These are phyloP conservation scores for Chlamydomonas reinhardtii DNA, from an alignment of 163 green algal species.

Conservation along the genomic window DNA sequence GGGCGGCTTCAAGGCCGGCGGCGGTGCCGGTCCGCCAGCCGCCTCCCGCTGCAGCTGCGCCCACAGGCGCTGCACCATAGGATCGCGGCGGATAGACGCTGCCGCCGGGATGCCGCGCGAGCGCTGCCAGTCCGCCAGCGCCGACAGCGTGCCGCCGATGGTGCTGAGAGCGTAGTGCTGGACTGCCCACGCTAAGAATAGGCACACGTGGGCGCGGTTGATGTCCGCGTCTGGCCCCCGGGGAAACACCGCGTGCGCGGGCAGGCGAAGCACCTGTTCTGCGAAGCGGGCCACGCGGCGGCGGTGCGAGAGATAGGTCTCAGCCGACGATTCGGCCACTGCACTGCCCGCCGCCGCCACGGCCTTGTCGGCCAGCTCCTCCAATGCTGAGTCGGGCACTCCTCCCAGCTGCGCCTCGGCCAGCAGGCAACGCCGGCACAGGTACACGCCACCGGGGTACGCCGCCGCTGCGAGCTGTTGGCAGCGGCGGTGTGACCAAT, in stretches of 20 bases:
- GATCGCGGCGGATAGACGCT: neutral
- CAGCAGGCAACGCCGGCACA: neutral
- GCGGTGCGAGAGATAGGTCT: neutral
- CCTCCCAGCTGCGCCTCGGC: too few species aligned
- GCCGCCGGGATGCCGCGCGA: neutral
- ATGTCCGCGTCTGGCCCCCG: neutral
- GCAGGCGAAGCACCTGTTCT: neutral
- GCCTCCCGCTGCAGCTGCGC: neutral
- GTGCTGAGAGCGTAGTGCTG: neutral
- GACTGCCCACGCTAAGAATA: neutral
- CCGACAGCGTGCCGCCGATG: neutral
- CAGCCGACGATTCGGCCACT: neutral
- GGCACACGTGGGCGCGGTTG: neutral
- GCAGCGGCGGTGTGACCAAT: too few species aligned
- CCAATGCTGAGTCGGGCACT: neutral
- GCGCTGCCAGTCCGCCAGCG: constrained; percentile 15
- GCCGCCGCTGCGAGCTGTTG: too few species aligned
- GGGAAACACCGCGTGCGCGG: neutral
- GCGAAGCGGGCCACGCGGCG: neutral
- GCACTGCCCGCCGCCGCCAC: neutral
- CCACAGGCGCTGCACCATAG: neutral
- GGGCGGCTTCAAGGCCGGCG: neutral
- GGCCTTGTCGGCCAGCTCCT: too few species aligned
- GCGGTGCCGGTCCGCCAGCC: too few species aligned
- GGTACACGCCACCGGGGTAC: neutral